These are phyloP conservation scores for Haberlea rhodopensis DNA, from an alignment of 257 asterid species.

Conservation along the genomic window DNA sequence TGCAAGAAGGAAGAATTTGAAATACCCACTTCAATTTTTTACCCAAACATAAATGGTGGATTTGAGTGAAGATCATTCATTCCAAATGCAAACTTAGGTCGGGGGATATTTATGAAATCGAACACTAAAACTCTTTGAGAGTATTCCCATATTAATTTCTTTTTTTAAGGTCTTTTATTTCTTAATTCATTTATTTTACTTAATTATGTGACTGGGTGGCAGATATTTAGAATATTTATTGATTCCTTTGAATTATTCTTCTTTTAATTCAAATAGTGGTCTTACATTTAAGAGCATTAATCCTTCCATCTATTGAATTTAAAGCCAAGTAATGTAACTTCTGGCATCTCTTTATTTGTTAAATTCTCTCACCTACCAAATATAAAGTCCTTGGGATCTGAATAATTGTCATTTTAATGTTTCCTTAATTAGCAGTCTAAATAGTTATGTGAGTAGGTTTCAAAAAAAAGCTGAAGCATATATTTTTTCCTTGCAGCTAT, in stretches of 20 bases:
- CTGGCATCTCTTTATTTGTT: conserved; percentile 9
- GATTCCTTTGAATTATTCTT: conserved; percentile 2
- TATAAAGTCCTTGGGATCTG: conserved; percentile 12
- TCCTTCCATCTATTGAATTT: neutral
- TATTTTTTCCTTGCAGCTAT: neutral
- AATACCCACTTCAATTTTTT: no score
- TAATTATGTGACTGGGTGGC: no score
- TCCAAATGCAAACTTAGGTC: no score
- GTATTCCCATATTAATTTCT: conserved; percentile 12
- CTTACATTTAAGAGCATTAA: neutral
- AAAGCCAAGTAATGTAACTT: neutral
- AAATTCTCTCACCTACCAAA: conserved; percentile 30
- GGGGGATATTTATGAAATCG: neutral
- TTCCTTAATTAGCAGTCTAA: conserved; percentile 12
- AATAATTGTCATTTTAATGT: conserved; percentile 18
- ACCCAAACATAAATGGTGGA: no score
- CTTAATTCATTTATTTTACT: neutral
- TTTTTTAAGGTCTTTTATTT: conserved; percentile 7
- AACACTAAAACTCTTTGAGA: neutral
- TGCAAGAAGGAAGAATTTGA: no score
- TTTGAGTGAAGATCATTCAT: no score
- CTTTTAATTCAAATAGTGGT: conserved; percentile 19
- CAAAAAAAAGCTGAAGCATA: neutral
- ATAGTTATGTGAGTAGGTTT: conserved; percentile 17
- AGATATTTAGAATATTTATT: neutral